phyloP scores from a whole-genome alignment of 1,284 basidiomycete genomes.

The Schizophyllum commune region DNA sequence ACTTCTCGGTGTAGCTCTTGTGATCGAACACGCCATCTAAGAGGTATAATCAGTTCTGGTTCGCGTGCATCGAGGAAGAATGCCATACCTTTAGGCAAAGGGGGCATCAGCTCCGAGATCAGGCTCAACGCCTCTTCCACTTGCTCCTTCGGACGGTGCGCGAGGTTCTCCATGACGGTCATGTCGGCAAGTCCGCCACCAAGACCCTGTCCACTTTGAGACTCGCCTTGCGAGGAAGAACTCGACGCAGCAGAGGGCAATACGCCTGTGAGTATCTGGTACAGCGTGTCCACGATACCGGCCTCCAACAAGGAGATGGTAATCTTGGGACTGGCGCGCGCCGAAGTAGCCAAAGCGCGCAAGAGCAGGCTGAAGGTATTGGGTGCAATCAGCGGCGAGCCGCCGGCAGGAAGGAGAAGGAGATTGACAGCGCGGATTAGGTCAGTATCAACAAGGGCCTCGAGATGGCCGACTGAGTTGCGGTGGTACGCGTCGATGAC shows the following conservation, averaged over 20 bases:
- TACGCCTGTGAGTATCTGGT: slow-evolving; percentile 91
- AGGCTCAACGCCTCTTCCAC: slow-evolving; percentile 87
- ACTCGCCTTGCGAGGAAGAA: slow-evolving; percentile 58
- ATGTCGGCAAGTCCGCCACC: slow-evolving; percentile 88
- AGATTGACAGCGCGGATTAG: slow-evolving; percentile 80
- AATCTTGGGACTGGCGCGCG: slow-evolving; percentile 81
- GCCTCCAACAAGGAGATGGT: slow-evolving; percentile 81
- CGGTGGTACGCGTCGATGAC: slow-evolving; percentile 88
- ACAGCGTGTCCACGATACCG: slow-evolving; percentile 83
- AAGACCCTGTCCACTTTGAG: slow-evolving; percentile 60
- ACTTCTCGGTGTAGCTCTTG: slow-evolving; percentile 84
- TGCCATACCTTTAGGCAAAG: slow-evolving; percentile 74
- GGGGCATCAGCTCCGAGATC: slow-evolving; percentile 84
- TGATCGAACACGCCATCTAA: slow-evolving; percentile 91
- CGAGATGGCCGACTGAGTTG: slow-evolving; percentile 76
- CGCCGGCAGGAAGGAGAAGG: slow-evolving; percentile 80
- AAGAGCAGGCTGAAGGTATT: slow-evolving; percentile 87
- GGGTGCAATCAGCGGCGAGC: slow-evolving; percentile 75
- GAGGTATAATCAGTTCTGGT: slow-evolving; percentile 7
- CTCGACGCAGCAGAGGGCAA: slow-evolving; percentile 50
- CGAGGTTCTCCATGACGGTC: slow-evolving; percentile 96
- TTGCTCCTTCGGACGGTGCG: slow-evolving; percentile 94
- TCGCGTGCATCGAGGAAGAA: slow-evolving; percentile 2
- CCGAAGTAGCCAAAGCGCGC: slow-evolving; percentile 78
- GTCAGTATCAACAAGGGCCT: slow-evolving; percentile 77